These are phyloP conservation scores for Jacaranda mimosifolia DNA, from an alignment of 257 asterid genomes.

Conservation along the genomic window DNA sequence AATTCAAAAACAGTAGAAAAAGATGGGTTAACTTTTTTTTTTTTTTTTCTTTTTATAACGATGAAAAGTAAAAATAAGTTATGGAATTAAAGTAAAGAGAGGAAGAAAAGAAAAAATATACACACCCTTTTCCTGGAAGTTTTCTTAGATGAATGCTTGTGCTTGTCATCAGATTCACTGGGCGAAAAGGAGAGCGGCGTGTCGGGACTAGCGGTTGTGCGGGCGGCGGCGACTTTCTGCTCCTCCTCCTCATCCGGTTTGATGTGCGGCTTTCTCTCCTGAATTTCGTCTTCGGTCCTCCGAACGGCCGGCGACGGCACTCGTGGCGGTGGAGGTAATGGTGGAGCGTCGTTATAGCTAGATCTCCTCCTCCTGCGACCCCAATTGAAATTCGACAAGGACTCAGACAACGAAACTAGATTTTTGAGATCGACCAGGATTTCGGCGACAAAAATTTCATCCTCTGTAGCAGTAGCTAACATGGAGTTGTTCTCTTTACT, in stretches of 20 bases:
- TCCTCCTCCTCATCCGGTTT: slow-evolving; percentile 33
- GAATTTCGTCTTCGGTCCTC: slow-evolving; percentile 21
- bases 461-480: slow-evolving; percentile 27
- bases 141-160: slow-evolving; percentile 40
- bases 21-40: background rate
- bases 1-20: background rate
- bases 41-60: background rate
- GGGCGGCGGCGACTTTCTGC: slow-evolving; percentile 22
- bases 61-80: background rate
- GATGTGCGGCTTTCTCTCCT: slow-evolving; percentile 28
- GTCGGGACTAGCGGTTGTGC: slow-evolving; percentile 59
- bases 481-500: slow-evolving; percentile 12
- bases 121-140: slow-evolving; percentile 54
- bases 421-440: slow-evolving; percentile 54
- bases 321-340: background rate
- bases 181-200: slow-evolving; percentile 69
- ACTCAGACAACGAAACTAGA: slow-evolving; percentile 20
- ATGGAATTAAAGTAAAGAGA: background rate
- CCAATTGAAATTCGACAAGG: slow-evolving; percentile 41
- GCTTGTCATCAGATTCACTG: slow-evolving; percentile 60
- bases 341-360: slow-evolving; percentile 30
- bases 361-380: slow-evolving; percentile 53
- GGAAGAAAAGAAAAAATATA: background rate
- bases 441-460: slow-evolving; percentile 51
- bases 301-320: slow-evolving; percentile 15